Evolutionary conservation across 352 stramenopile species (phyloP).

Genomic region (Achlya hypogyna): DNA sequence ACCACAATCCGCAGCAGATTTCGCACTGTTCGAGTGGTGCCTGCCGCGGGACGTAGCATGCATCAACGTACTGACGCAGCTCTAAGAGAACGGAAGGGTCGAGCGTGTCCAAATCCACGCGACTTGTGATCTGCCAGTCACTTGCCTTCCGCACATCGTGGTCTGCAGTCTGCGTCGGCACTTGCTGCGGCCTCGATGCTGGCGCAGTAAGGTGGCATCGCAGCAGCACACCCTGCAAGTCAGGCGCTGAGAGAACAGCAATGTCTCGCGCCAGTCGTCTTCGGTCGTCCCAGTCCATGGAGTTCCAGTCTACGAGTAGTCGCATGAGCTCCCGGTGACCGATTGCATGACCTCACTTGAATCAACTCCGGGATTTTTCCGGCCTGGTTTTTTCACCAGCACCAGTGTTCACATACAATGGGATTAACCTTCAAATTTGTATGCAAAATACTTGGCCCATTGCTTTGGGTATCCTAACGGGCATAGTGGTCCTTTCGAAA

Average conservation of each 20-base stretch:
- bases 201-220: conserved; percentile 30
- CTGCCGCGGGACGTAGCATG: conserved; percentile 68
- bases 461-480: no score
- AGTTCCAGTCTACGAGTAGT: background rate
- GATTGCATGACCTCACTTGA: background rate
- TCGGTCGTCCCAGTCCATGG: conserved; percentile 60
- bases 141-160: conserved; percentile 3
- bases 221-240: conserved; percentile 54
- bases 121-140: conserved; percentile 8
- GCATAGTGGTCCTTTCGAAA: no score
- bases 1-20: conserved; percentile 77
- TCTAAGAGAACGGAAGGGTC: conserved; percentile 41
- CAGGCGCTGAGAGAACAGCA: conserved; percentile 49
- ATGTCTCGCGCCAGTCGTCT: conserved; percentile 55
- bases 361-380: conserved; percentile 4
- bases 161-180: background rate
- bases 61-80: conserved; percentile 64
- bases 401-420: background rate
- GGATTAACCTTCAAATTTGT: no score
- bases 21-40: conserved; percentile 64
- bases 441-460: background rate
- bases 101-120: conserved; percentile 48
- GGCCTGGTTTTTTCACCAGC: no score
- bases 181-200: conserved; percentile 8
- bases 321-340: background rate